Percentiles rank a stretch among this genome's conserved stretches.
phyloP scores from a whole-genome alignment of 2,329 filamentous ascomycete species.

The Nigrospora osmanthi region DNA sequence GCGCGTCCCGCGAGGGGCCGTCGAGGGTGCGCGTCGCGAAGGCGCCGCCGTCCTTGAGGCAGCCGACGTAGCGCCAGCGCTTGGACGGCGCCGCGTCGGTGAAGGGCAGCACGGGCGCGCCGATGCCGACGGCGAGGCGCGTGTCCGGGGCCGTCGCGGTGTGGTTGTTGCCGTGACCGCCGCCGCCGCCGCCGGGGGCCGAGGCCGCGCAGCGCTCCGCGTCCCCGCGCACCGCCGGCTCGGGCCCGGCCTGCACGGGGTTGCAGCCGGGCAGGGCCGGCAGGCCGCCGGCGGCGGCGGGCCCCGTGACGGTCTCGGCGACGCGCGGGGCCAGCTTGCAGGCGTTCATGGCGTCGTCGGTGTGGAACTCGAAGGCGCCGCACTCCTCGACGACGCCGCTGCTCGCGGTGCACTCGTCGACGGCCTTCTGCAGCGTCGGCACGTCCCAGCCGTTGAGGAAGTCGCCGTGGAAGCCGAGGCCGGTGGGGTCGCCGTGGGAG shows the following conservation, averaged over 20 bases:
- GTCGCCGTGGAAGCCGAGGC: conserved; percentile 49
- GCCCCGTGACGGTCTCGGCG: conserved; percentile 26
- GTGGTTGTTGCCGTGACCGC: too few species aligned
- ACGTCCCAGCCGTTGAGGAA: conserved; percentile 55
- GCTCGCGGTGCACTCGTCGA: conserved; percentile 36
- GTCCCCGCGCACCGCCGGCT: conserved; percentile 6
- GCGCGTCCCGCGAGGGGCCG: conserved; percentile 7
- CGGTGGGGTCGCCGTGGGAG: conserved; percentile 32
- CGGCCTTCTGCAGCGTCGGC: conserved; percentile 36
- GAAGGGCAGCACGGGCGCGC: conserved; percentile 27
- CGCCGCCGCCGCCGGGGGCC: conserved; percentile 21
- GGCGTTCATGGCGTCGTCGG: conserved; percentile 27
- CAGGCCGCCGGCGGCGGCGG: conserved; percentile 20
- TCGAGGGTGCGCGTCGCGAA: conserved; percentile 14
- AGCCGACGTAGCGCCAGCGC: conserved; percentile 44
- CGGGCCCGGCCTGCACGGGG: conserved; percentile 26
- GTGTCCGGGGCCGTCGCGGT: too few species aligned
- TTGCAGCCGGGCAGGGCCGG: conserved; percentile 50
- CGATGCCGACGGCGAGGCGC: conserved; percentile 20
- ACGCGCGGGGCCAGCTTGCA: conserved; percentile 37
- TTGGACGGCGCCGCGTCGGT: conserved; percentile 34
- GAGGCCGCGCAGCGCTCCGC: conserved; percentile 22
- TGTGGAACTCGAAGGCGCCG: conserved; percentile 29
- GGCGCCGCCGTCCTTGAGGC: conserved; percentile 27
- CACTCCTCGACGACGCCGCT: conserved; percentile 35